These are phyloP conservation scores for Schrenkiella parvula DNA, from an alignment of 345 rosid species.

Conservation along the genomic window DNA sequence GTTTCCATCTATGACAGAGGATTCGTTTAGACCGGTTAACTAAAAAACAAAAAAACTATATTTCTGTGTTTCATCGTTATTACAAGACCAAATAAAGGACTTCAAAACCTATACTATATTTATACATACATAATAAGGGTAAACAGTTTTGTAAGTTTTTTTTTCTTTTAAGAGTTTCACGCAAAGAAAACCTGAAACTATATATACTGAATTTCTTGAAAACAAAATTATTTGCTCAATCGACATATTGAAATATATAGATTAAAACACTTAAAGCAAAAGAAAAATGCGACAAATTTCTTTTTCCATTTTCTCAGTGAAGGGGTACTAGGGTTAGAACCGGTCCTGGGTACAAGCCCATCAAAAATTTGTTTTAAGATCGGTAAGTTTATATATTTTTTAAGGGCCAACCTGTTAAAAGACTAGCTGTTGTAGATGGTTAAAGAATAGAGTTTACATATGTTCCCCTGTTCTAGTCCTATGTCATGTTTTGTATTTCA, in stretches of 20 bases:
- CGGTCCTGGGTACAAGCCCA: no score
- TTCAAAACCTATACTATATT: neutral
- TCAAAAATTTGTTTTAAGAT: no score
- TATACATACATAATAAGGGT: neutral
- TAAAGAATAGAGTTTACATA: no score
- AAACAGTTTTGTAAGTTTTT: neutral
- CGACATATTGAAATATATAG: neutral
- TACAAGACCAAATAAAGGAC: neutral
- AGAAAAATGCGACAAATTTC: neutral
- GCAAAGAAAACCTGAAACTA: neutral
- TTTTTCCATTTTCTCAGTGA: no score
- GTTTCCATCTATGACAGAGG: slow-evolving; percentile 22
- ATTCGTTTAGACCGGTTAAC: slow-evolving; percentile 8
- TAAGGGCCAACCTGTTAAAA: no score
- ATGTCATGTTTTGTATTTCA: no score
- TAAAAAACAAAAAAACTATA: neutral
- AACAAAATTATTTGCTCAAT: neutral
- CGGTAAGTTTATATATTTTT: no score
- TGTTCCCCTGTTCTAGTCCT: no score
- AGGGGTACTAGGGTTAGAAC: no score
- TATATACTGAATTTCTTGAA: neutral
- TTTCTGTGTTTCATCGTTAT: neutral
- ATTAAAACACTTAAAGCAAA: neutral
- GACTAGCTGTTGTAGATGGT: no score
- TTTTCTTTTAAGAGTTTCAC: neutral